phyloP scores from a whole-genome alignment of 345 rosid genomes.

The Moricandia moricandioides region DNA sequence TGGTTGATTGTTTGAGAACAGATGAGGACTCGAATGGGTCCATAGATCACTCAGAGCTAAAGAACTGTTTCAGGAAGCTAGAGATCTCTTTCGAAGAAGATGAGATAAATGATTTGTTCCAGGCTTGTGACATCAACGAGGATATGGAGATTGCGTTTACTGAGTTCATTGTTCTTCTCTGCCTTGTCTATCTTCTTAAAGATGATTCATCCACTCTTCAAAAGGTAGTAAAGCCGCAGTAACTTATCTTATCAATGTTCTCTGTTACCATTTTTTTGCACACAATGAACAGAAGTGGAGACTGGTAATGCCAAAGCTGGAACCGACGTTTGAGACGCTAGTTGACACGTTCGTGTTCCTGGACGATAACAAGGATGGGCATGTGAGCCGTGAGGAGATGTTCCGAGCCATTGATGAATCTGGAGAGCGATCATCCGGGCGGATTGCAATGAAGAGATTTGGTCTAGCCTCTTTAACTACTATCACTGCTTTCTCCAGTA shows the following conservation, averaged over 20 bases:
- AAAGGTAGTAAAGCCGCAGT: conserved; percentile 36
- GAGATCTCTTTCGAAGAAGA: conserved; percentile 74
- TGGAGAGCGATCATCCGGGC: conserved; percentile 85
- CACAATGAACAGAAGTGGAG: conserved; percentile 47
- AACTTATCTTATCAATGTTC: neutral
- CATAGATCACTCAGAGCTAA: conserved; percentile 78
- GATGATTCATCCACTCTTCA: conserved; percentile 55
- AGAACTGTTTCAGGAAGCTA: conserved; percentile 65
- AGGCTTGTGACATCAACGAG: conserved; percentile 77
- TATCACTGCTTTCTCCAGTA: neutral
- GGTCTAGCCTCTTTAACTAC: conserved; percentile 40
- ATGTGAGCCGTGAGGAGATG: conserved; percentile 90
- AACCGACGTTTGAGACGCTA: conserved; percentile 75
- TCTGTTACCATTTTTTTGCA: neutral
- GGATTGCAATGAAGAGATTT: conserved; percentile 89
- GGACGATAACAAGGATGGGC: conserved; percentile 86
- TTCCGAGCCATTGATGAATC: conserved; percentile 78
- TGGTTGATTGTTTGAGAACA: conserved; percentile 30
- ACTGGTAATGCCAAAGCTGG: conserved; percentile 75
- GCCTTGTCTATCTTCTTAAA: conserved; percentile 87
- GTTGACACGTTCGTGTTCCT: conserved; percentile 85
- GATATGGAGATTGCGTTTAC: conserved; percentile 80
- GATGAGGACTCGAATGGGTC: conserved; percentile 84
- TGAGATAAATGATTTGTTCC: conserved; percentile 72
- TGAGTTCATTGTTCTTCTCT: conserved; percentile 88